These are phyloP conservation scores for Withania somnifera DNA, from an alignment of 305 asterid species.

Conservation along the genomic window DNA sequence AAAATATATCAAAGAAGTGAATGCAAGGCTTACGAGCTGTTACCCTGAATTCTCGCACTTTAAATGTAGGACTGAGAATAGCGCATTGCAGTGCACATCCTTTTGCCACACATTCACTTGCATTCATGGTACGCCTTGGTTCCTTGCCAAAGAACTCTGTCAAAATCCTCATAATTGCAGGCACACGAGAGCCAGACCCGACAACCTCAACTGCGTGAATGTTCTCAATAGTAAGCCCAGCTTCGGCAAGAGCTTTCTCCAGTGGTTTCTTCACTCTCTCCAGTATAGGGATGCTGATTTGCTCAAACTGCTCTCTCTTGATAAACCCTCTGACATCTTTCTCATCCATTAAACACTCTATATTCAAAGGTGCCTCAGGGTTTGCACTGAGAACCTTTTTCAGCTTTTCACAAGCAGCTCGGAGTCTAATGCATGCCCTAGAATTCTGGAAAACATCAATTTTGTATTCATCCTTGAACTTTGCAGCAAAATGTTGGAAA, in stretches of 20 bases:
- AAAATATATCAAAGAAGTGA: background rate
- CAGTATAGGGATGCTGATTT: conserved; percentile 65
- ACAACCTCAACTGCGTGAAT: conserved; percentile 79
- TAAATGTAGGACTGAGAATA: conserved; percentile 82
- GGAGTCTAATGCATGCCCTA: conserved; percentile 78
- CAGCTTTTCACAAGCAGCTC: conserved; percentile 19
- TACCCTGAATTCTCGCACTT: conserved; percentile 94
- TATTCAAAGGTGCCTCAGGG: conserved; percentile 18
- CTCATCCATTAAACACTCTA: conserved; percentile 20
- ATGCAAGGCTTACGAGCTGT: background rate
- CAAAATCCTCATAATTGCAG: conserved; percentile 70
- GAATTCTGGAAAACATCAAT: conserved; percentile 91
- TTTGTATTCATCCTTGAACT: conserved; percentile 81
- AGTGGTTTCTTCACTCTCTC: conserved; percentile 79
- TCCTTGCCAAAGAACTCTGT: conserved; percentile 73
- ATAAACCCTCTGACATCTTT: conserved; percentile 17
- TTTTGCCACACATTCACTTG: conserved; percentile 85
- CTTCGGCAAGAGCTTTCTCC: conserved; percentile 76
- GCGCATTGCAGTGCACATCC: conserved; percentile 84
- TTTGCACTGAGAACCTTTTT: conserved; percentile 20
- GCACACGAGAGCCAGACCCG: conserved; percentile 95
- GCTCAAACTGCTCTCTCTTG: conserved; percentile 65
- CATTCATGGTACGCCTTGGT: conserved; percentile 93
- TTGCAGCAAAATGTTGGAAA: conserved; percentile 80
- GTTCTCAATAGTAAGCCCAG: conserved; percentile 48